Base-by-base conservation (phyloP, 1,284 basidiomycete genomes). In the Sanguinoderma infundibulare region DNA sequence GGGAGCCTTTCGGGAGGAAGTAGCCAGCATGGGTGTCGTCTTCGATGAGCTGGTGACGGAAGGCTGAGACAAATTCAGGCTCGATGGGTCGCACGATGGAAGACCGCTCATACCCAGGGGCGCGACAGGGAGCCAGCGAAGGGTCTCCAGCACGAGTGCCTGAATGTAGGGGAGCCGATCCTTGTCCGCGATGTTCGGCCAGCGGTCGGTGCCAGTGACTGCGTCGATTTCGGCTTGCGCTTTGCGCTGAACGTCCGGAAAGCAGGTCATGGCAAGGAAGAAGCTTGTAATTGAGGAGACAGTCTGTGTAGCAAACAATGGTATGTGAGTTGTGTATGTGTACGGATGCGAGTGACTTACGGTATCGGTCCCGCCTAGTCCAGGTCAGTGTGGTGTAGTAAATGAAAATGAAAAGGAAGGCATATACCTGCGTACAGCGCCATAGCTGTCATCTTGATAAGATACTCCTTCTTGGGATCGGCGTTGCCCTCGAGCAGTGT, bases 151-250 rank as follows among this genome's bases (percentile, higher is more conserved):
- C 6, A 68, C 53, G 10, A 74, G 39, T 0, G 74, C 74, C 35
- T 73, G 69, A 15, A 73, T 49, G 63, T 75, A 77, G 1, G 74
- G 74, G 8, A 75, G 67, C 26, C 53, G 49, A 1, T 65, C 62
- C 28, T 67, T 67, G 56, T 75, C 74, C 2, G 62, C 65, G 42
- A 70, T 61, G 3, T 55, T 65, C 3, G 73, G 73, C 5, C 73
- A 66, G 5, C 73, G 66, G 24, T 70, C 68, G 14, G 36, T 17
- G 20, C 73, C 71, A 35, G 75, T 62, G 26, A 72, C 67, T 5
- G 60, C 54, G 58, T 74, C 73, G 46, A 77, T 64, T 55, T 77
- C 74, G 8, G 60, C 67, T 53, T 74, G 73, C 1, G 73, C 74
- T 47, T 68, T 70, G 35, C 54, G 55, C 58, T 75, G 74, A 6